These are phyloP conservation scores for Oenanthe javanica DNA, from an alignment of 140 eudicot genomes.

Conservation along the genomic window DNA sequence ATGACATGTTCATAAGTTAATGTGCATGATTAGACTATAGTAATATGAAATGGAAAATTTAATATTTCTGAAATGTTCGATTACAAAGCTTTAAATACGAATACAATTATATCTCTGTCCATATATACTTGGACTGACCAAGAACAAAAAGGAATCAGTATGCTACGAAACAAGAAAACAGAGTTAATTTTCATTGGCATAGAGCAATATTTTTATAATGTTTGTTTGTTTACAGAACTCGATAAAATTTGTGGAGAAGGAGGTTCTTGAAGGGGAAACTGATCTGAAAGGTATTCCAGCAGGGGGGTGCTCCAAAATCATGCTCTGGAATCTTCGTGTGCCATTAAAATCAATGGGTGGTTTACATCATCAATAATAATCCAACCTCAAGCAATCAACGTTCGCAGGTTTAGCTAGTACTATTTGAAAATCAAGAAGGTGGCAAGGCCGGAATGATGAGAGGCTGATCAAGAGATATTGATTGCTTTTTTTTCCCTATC, in stretches of 20 bases:
- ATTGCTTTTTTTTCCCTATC: background rate
- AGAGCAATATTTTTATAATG: background rate
- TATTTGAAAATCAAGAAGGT: background rate
- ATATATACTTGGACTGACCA: too few relatives aligned
- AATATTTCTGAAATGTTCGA: too few relatives aligned
- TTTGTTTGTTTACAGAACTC: slow-evolving; percentile 47
- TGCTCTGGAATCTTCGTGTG: slow-evolving; percentile 66
- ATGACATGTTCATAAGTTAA: background rate
- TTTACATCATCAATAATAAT: background rate
- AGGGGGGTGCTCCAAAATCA: slow-evolving; percentile 64
- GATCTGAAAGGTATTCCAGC: slow-evolving; percentile 67
- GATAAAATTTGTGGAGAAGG: slow-evolving; percentile 71
- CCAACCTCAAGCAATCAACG: background rate
- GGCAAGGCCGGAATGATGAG: background rate
- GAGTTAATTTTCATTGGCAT: too few relatives aligned
- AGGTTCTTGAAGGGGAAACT: slow-evolving; percentile 83
- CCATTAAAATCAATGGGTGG: slow-evolving; percentile 14
- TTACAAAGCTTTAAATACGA: too few relatives aligned
- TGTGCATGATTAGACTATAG: too few relatives aligned
- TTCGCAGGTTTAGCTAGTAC: background rate
- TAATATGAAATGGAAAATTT: background rate
- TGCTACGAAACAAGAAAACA: background rate
- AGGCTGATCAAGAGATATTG: background rate
- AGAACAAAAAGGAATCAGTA: background rate
- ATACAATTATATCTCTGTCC: too few relatives aligned